Percentiles rank a stretch among this genome's conserved stretches.
Evolutionary conservation across 192 early-diverging fungal genomes (phyloP).

Genomic region (Umbelopsis sp.): DNA sequence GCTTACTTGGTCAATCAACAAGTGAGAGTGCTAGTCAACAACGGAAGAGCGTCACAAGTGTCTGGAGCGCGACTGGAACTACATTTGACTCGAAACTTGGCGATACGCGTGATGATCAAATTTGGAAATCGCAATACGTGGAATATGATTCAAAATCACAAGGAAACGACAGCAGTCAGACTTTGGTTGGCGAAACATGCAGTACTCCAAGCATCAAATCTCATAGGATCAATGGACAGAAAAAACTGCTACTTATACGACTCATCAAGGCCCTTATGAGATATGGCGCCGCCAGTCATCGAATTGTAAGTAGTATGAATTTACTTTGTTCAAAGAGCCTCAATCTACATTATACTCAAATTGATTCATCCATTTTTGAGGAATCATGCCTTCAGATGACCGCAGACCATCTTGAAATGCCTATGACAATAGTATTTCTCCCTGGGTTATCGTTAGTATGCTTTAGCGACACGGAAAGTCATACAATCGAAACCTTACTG

Average conservation of each 20-base stretch:
- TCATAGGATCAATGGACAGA: conserved; percentile 20
- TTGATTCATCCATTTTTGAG: not conserved
- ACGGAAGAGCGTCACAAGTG: not conserved
- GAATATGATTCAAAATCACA: not conserved
- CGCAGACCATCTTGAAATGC: conserved; percentile 50
- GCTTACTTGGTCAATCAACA: not conserved
- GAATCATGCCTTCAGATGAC: conserved; percentile 45
- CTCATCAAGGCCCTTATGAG: conserved; percentile 44
- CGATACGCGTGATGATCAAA: not conserved
- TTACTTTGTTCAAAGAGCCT: too few relatives aligned
- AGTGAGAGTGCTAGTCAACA: not conserved
- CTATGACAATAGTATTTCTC: conserved; percentile 62
- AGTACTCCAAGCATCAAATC: not conserved
- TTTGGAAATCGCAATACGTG: not conserved
- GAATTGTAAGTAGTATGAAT: conserved; percentile 35
- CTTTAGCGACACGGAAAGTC: conserved; percentile 66
- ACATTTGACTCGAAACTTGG: not conserved
- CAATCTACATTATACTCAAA: not conserved
- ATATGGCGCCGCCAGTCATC: conserved; percentile 51
- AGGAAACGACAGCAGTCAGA: not conserved
- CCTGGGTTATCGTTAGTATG: conserved; percentile 70
- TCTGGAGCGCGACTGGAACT: not conserved
- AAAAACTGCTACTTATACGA: conserved; percentile 41
- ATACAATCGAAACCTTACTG: conserved; percentile 67
- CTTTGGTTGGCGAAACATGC: not conserved